Percentiles rank a stretch among this genome's conserved stretches.
Conservation (phyloP, 2,329 filamentous ascomycete genomes). For the Cladosporium cucumerinum region DNA sequence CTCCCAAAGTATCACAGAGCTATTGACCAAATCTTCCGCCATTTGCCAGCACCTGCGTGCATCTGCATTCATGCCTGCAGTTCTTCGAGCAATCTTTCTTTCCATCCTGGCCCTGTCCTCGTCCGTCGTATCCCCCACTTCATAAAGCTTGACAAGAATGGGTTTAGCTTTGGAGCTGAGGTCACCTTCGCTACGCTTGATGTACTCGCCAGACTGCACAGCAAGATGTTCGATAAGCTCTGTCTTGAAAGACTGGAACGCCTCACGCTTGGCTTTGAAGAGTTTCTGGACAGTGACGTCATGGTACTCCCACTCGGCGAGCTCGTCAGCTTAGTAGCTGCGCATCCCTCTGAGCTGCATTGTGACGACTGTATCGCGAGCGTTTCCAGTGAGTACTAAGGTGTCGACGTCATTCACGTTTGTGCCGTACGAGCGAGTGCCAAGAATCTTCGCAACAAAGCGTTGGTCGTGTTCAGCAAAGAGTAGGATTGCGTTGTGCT, state of each 20-base stretch:
- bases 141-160: background rate
- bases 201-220: background rate
- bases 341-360: background rate
- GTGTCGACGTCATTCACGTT: background rate
- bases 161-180: background rate
- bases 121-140: background rate
- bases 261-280: background rate
- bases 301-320: background rate
- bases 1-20: too few relatives aligned
- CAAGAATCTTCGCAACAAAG: background rate
- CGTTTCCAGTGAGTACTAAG: background rate
- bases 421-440: background rate
- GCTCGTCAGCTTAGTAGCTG: background rate
- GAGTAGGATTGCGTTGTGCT: constrained; percentile 11
- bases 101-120: background rate
- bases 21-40: background rate
- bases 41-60: background rate
- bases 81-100: background rate
- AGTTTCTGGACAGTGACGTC: background rate
- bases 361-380: background rate
- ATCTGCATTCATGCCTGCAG: background rate
- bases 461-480: constrained; percentile 3
- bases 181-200: background rate
- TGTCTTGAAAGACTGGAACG: background rate
- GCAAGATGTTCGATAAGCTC: background rate